phyloP scores from a whole-genome alignment of 352 stramenopile species.

The Phytophthora nicotianae region DNA sequence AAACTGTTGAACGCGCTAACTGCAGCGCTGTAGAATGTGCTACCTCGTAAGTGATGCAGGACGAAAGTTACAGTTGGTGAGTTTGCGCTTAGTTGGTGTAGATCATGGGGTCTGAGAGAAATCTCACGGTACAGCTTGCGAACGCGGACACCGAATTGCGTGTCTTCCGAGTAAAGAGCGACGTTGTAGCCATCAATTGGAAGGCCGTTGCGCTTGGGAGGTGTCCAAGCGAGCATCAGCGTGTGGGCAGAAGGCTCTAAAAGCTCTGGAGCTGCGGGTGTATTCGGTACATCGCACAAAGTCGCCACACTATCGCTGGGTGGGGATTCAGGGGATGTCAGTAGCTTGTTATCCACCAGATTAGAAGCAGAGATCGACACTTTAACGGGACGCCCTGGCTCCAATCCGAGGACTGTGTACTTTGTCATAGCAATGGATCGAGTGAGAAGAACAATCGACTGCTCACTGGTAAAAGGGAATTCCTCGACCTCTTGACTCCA shows the following conservation, averaged over 20 bases:
- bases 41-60: conserved; percentile 44
- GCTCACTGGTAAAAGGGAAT: not conserved
- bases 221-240: conserved; percentile 39
- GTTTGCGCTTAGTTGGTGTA: conserved; percentile 13
- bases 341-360: conserved; percentile 61
- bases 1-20: conserved; percentile 56
- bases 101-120: conserved; percentile 26
- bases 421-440: conserved; percentile 55
- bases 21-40: conserved; percentile 53
- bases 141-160: conserved; percentile 60
- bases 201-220: conserved; percentile 59
- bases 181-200: conserved; percentile 54
- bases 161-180: conserved; percentile 55
- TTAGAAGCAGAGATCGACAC: conserved; percentile 68
- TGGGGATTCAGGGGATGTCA: conserved; percentile 49
- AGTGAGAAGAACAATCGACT: conserved; percentile 45
- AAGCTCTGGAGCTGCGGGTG: conserved; percentile 31
- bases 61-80: conserved; percentile 11
- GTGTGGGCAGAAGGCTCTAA: conserved; percentile 43
- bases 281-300: conserved; percentile 57
- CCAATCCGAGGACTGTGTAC: conserved; percentile 47
- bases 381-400: conserved; percentile 42
- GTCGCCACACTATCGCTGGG: conserved; percentile 42
- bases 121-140: conserved; percentile 50
- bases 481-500: conserved; percentile 45